A percentile compares a stretch with the other conserved stretches of the same genome.
Evolutionary conservation across 805 yeast genomes (phyloP).

Genomic region (Starmerella bacillaris): DNA sequence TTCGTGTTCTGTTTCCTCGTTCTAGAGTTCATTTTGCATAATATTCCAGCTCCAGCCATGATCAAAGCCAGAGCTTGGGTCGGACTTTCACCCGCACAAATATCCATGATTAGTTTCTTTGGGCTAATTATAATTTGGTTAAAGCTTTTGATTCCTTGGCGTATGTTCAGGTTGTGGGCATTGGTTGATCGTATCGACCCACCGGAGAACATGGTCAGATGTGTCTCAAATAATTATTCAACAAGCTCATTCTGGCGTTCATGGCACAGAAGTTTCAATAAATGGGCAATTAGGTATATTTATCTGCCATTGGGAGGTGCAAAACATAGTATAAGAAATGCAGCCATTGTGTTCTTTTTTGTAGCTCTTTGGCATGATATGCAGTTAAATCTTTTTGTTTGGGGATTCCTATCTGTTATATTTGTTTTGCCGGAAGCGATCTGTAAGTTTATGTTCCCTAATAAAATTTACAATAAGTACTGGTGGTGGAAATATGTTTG

Average conservation of each 20-base stretch:
- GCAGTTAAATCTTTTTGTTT: conserved; percentile 60
- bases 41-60: conserved; percentile 81
- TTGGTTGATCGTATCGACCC: conserved; percentile 84
- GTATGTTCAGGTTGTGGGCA: conserved; percentile 85
- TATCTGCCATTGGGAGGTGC: conserved; percentile 87
- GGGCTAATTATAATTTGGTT: conserved; percentile 85
- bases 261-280: conserved; percentile 90
- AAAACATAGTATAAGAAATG: conserved; percentile 48
- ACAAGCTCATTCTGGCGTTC: conserved; percentile 96
- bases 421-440: conserved; percentile 74
- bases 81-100: conserved; percentile 76
- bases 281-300: conserved; percentile 76
- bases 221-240: conserved; percentile 85
- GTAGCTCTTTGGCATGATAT: conserved; percentile 99
- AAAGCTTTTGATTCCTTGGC: conserved; percentile 85
- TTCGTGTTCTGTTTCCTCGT: conserved; percentile 55
- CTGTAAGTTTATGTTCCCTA: conserved; percentile 28
- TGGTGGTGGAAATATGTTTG: conserved; percentile 71
- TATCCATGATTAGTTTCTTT: conserved; percentile 85
- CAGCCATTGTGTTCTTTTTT: conserved; percentile 74
- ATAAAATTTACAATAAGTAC: conserved; percentile 22
- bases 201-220: conserved; percentile 93
- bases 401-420: conserved; percentile 92
- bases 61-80: conserved; percentile 80
- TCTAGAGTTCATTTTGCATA: conserved; percentile 82